Conservation (phyloP, 2,329 filamentous ascomycete species). For the Colletotrichum noveboracense region DNA sequence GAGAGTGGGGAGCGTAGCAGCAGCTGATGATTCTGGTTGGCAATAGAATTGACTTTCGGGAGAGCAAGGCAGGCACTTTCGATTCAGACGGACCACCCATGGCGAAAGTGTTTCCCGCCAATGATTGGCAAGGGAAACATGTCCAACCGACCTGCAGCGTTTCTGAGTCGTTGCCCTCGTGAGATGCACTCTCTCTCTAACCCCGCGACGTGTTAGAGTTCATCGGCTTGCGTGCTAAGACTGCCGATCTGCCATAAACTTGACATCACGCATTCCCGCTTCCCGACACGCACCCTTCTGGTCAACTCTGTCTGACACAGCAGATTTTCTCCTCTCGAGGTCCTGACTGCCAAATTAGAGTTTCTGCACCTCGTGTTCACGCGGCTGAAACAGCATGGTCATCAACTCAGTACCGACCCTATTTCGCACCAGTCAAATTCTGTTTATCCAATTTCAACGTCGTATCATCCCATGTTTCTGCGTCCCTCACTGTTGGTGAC, state of each 20-base stretch:
- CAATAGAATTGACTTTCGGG: constrained; percentile 4
- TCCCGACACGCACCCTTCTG: neutral
- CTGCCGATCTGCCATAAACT: neutral
- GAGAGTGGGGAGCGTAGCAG: neutral
- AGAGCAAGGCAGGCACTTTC: neutral
- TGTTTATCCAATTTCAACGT: neutral
- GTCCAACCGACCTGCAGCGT: neutral
- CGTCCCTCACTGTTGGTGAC: neutral
- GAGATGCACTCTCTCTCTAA: neutral
- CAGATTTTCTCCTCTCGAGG: neutral
- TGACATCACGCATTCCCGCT: neutral
- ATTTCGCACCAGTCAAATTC: constrained; percentile 14
- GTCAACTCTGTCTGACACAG: neutral
- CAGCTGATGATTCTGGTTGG: neutral
- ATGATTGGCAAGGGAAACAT: neutral
- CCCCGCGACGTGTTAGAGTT: neutral
- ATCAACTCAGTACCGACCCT: neutral
- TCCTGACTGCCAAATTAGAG: neutral
- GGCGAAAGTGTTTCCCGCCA: neutral
- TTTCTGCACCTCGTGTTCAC: neutral
- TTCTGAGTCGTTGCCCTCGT: neutral
- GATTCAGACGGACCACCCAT: neutral
- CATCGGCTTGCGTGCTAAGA: neutral
- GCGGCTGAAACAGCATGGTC: constrained; percentile 2
- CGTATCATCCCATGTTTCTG: neutral